Evolutionary conservation across 208 protist genomes (phyloP).

Genomic region (Novymonas esmeraldas): DNA sequence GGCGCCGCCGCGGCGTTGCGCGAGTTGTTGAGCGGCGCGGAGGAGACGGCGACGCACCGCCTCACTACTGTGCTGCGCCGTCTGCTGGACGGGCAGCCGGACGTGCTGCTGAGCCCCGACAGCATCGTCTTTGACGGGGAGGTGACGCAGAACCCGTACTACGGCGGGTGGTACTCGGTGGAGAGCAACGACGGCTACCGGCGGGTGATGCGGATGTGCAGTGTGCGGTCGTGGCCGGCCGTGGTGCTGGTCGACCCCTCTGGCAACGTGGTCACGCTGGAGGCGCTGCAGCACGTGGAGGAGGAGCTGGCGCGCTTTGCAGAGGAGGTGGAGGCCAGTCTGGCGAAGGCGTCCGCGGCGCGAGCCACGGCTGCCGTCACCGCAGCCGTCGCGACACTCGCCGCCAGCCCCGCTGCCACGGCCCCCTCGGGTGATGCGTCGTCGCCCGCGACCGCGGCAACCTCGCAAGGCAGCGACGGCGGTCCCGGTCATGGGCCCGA

Average conservation of each 20-base stretch:
- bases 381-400: slow-evolving; percentile 1
- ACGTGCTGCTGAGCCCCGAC: slow-evolving; percentile 22
- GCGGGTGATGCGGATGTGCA: slow-evolving; percentile 48
- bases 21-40: slow-evolving; percentile 4
- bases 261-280: slow-evolving; percentile 51
- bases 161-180: slow-evolving; percentile 70
- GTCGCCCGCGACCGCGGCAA: too few species aligned
- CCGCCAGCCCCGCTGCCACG: neutral
- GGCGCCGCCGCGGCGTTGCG: neutral
- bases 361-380: neutral
- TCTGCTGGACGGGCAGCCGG: slow-evolving; percentile 27
- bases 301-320: slow-evolving; percentile 42
- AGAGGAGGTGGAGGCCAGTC: slow-evolving; percentile 13
- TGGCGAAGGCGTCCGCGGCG: slow-evolving; percentile 3
- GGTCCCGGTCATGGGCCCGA: too few species aligned
- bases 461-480: too few species aligned
- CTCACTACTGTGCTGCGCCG: slow-evolving; percentile 19
- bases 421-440: too few species aligned
- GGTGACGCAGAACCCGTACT: slow-evolving; percentile 47
- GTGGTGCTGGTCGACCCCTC: slow-evolving; percentile 64
- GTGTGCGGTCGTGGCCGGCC: slow-evolving; percentile 55
- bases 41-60: neutral
- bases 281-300: slow-evolving; percentile 59
- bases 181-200: slow-evolving; percentile 64
- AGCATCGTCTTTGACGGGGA: slow-evolving; percentile 42